These are phyloP conservation scores for Geotrichum candidum DNA, from an alignment of 1,139 yeast species.

Conservation along the genomic window DNA sequence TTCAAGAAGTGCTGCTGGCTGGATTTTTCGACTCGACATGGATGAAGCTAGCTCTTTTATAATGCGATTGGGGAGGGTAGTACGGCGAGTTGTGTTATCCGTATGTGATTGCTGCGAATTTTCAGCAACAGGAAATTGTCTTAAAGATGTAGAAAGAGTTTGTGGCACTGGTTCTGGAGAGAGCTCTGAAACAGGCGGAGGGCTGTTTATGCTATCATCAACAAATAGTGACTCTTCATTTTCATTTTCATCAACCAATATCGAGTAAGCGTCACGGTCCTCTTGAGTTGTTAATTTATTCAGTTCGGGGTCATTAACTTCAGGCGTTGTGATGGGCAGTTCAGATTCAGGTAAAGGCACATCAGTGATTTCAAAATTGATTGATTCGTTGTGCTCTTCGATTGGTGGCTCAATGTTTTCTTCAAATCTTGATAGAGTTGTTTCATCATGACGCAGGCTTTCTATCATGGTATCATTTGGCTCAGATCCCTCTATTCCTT, in stretches of 20 bases:
- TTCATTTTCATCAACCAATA: slow-evolving; percentile 2
- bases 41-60: slow-evolving; percentile 25
- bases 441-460: not conserved
- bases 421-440: not conserved
- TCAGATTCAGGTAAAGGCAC: not conserved
- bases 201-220: not conserved
- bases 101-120: not conserved
- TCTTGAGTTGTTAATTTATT: slow-evolving; percentile 8
- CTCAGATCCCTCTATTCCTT: not conserved
- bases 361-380: not conserved
- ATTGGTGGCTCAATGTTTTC: not conserved
- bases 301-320: not conserved
- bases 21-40: slow-evolving; percentile 19
- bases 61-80: slow-evolving; percentile 25
- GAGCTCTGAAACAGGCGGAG: not conserved
- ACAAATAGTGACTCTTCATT: not conserved
- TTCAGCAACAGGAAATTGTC: not conserved
- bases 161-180: not conserved
- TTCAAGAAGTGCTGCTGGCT: slow-evolving; percentile 27
- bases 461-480: not conserved
- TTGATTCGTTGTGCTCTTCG: not conserved
- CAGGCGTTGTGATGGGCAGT: not conserved
- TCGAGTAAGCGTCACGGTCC: slow-evolving; percentile 11
- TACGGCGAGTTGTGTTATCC: slow-evolving; percentile 11
- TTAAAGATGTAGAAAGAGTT: not conserved